These are phyloP conservation scores for Debaryomyces castellii DNA, from an alignment of 805 yeast genomes.

Conservation along the genomic window DNA sequence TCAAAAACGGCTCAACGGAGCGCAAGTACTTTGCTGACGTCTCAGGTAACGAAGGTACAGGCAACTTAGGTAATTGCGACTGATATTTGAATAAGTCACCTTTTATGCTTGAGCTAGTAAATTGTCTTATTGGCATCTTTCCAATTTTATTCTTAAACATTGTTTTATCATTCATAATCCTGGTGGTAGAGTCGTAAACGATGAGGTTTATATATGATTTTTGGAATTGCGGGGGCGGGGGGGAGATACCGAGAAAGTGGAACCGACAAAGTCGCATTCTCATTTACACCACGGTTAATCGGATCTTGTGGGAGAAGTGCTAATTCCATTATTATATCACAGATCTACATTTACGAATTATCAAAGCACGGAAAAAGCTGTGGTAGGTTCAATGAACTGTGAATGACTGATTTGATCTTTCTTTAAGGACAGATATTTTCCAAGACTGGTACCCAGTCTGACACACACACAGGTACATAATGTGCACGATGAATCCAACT, in stretches of 20 bases:
- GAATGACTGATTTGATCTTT: too few species aligned
- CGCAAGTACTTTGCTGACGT: constrained; percentile 70
- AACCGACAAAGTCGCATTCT: neutral
- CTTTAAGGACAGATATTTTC: too few species aligned
- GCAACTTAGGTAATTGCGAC: constrained; percentile 72
- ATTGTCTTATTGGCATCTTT: constrained; percentile 18
- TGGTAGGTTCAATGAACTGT: neutral
- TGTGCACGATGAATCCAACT: too few species aligned
- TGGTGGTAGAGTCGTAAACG: neutral
- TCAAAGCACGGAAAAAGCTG: neutral
- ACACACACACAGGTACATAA: too few species aligned
- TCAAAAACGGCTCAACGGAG: constrained; percentile 68
- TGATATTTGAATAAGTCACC: constrained; percentile 77
- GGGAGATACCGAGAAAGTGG: neutral
- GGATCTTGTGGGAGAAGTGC: neutral
- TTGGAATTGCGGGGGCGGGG: constrained; percentile 6
- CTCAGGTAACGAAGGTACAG: constrained; percentile 78
- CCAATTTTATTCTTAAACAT: constrained; percentile 9
- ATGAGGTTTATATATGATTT: constrained; percentile 1
- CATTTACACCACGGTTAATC: constrained; percentile 1
- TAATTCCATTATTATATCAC: neutral
- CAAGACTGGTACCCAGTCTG: too few species aligned
- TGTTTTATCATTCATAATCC: neutral
- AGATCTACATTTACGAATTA: neutral
- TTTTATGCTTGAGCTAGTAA: constrained; percentile 34